Base-by-base conservation (phyloP, 352 stramenopile genomes). In the Pythium sp. region DNA sequence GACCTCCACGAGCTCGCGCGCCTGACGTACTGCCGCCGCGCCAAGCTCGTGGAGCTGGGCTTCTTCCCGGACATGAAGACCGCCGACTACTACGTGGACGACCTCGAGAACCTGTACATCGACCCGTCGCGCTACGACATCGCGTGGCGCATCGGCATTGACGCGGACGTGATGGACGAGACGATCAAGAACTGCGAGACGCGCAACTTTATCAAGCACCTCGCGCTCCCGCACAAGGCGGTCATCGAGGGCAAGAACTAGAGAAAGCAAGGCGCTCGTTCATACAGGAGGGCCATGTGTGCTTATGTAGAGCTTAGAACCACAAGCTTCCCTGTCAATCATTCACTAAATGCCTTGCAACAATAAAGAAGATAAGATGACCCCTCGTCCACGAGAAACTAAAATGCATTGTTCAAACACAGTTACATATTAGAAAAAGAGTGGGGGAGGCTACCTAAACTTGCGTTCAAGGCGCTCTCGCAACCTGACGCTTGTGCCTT, bases 151-250 rank as follows among this genome's bases (percentile, higher is more conserved):
- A 71, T 91, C 41, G 85, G 85, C 54, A 78, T 94, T 18, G 87
- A 94, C 69, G 79, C 81, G 41, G 85, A 94, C 55, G 87, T 94
- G 34, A 86, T 94, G 81, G 82, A 93, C 64, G 85, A 91, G 68
- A 91, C 75, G 56, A 81, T 92, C 43, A 82, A 82, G 47, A 72
- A 89, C 72, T 92, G 82, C 67, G 87, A 94, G 71, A 87, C 79
- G 51, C 83, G 85, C 77, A 94, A 94, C 78, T 94, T 93, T 64
- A 87, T 94, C 73, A 93, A 94, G 73, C 74, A 93, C 70, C 81
- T 93, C 22, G 87, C 82, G 59, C 67, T 93, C 67, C 87, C 87
- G 30, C 87, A 92, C 75, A 92, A 90, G 70, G 72, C 80, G 51
- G 65, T 68, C 24, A 18, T 78, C 12, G 74, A 84, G 55, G 62